phyloP scores from a whole-genome alignment of 2,329 filamentous ascomycete genomes.

The Ramichloridium luteum region DNA sequence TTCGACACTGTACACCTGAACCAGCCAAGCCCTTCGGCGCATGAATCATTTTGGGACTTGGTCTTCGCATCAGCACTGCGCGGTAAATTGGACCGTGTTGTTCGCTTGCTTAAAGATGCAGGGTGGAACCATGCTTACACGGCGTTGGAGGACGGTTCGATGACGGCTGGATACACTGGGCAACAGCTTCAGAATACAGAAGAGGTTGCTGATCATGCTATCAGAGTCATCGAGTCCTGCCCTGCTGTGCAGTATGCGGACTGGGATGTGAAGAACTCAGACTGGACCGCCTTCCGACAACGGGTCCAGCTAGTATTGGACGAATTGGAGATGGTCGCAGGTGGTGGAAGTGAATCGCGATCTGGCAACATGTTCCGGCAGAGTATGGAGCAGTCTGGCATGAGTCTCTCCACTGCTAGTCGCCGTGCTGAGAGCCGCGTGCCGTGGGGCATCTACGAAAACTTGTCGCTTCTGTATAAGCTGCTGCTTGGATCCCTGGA shows the following conservation, averaged over 20 bases:
- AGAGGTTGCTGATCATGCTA: constrained; percentile 55
- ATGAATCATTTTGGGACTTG: constrained; percentile 73
- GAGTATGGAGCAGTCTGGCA: constrained; percentile 26
- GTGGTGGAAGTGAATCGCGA: constrained; percentile 47
- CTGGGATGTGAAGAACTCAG: constrained; percentile 71
- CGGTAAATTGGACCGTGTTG: constrained; percentile 56
- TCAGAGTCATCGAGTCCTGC: constrained; percentile 58
- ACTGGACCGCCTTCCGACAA: constrained; percentile 76
- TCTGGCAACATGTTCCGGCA: constrained; percentile 21
- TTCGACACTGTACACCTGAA: constrained; percentile 51
- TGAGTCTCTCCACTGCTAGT: constrained; percentile 53
- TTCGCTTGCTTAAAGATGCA: constrained; percentile 58
- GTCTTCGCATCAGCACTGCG: constrained; percentile 64
- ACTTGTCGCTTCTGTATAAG: constrained; percentile 66
- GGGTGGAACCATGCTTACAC: constrained; percentile 66
- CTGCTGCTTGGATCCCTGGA: constrained; percentile 65
- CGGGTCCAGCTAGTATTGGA: constrained; percentile 55
- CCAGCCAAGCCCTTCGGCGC: constrained; percentile 61
- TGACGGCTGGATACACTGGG: constrained; percentile 58
- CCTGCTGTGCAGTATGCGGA: constrained; percentile 54
- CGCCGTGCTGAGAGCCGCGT: constrained; percentile 71
- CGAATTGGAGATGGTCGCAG: constrained; percentile 64
- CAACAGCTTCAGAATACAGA: constrained; percentile 68
- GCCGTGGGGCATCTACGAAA: constrained; percentile 83
- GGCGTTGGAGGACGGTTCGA: constrained; percentile 44